Base-by-base conservation (phyloP, 179 eudicot species). In the Vitellaria paradoxa region DNA sequence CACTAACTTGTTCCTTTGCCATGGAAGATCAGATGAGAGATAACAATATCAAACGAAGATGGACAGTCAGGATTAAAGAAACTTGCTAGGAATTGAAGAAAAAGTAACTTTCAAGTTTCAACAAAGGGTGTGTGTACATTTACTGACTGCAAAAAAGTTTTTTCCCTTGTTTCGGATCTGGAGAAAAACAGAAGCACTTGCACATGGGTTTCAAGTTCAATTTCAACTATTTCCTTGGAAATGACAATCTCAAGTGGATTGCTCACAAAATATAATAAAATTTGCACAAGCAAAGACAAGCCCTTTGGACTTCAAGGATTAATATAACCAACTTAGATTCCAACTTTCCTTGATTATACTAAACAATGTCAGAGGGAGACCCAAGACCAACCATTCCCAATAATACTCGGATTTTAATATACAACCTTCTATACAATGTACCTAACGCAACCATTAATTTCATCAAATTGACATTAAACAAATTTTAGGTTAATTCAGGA, bases 1-100 rank as follows among this genome's bases (percentile, higher is more conserved):
- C 46, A 9, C 21, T 42, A 57, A 62, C 8, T 45, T 40, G 74
- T 81, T 76, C 80, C 57, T 70, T 79, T n/a, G 82, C 75, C 83
- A 79, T 82, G 76, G 69, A 20, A 56, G 49, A 20, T 45, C n/a
- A 42, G 30, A 42, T n/a, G 30, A 46, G 13, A 24, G 7, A 46
- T 68, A n/a, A 24, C 50, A 40, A 42, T 66, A 9, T n/a, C 69
- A 65, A 12, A 30, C 37, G 2, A 30, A 30, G 37, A 30, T 30
- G 37, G 37, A 2, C 59, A 70, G 47, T 11, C 17, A 40, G 13
- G 63, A 56, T 17, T 14, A 17, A 56, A 71, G 63, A 30, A 50
- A 50, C 72, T 68, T 46, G 55, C 21, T 68, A 20, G 11, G 70
- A n/a, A 68, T 10, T 68, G 72, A 68, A 46, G 55, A 68, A 67